Evolutionary conservation across 148 eudicot genomes (phyloP), one percentile per base, ranked within the genome.

Genomic region (Agrostemma githago): DNA sequence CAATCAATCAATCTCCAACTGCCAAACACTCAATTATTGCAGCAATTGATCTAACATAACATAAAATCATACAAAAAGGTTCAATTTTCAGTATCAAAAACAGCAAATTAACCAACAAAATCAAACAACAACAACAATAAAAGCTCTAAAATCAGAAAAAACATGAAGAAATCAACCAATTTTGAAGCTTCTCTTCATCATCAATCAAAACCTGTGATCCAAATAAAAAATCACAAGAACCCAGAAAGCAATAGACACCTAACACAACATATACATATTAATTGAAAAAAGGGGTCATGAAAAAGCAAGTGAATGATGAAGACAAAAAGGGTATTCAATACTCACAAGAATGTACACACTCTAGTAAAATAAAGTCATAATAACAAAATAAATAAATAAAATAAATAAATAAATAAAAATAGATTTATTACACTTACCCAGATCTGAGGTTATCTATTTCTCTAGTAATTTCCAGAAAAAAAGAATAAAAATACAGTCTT

Each of bases 341-440:
- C 71, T 76, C 73, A 79, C 83, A 78, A 80, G 80, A 71, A 78
- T 73, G 79, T 78, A 44, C 77, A 44, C 77, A 72, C 78, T 21
- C 62, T 5, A 42, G 1, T 43, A 43, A 67, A 51, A 10, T 51
- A 11, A 15, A 51, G 34, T 26, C 34, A 51, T 51, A 26, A 51
- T 51, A 26, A 26, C 34, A 26, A 26, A 26, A 26, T 26, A 64
- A 38, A 12, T 38, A 64, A 17, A 17, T n/a, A 11, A 15, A 51
- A 51, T 51, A 48, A 1, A 12, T 57, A 73, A 78, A 63, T 44
- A 56, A 75, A 65, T 16, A 46, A 20, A 10, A 37, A 43, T 56
- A 42, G 59, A 60, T 70, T 72, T 26, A 1, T 26, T 26, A 26
- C 34, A 26, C 72, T 80, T 82, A 76, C 79, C 75, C 78, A 75